Evolutionary conservation across 495 filamentous ascomycete genomes (phyloP).

Genomic region (Xylaria grammica): DNA sequence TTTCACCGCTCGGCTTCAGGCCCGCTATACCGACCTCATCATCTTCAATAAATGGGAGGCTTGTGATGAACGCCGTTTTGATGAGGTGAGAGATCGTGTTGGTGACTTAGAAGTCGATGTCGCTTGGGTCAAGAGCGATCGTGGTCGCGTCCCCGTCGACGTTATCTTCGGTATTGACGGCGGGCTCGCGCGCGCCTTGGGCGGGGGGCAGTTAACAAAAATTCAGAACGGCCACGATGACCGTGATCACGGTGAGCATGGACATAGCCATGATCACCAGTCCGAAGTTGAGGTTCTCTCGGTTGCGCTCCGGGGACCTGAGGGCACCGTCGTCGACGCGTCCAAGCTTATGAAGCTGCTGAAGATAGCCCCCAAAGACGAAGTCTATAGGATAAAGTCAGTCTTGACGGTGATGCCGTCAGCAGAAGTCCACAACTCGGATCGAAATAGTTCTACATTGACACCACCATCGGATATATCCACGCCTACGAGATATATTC

Average conservation of each 20-base stretch:
- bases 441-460: conserved; percentile 47
- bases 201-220: conserved; percentile 36
- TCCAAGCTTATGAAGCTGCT: conserved; percentile 70
- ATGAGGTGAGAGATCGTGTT: conserved; percentile 81
- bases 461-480: conserved; percentile 15
- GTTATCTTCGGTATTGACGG: conserved; percentile 89
- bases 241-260: conserved; percentile 31
- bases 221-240: conserved; percentile 44
- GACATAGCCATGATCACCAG: conserved; percentile 64
- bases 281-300: conserved; percentile 91
- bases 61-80: conserved; percentile 71
- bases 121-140: conserved; percentile 79
- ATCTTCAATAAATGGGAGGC: conserved; percentile 96
- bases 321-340: conserved; percentile 60
- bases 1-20: conserved; percentile 85
- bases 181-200: conserved; percentile 68
- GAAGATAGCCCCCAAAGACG: conserved; percentile 77
- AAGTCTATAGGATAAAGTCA: conserved; percentile 95
- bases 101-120: conserved; percentile 83
- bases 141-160: conserved; percentile 73
- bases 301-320: conserved; percentile 59
- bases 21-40: conserved; percentile 88
- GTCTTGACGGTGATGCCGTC: conserved; percentile 65
- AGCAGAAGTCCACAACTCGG: conserved; percentile 59
- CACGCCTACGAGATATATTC: conserved; percentile 64